Conservation (phyloP, 257 asterid genomes). For the Solanum verrucosum region DNA sequence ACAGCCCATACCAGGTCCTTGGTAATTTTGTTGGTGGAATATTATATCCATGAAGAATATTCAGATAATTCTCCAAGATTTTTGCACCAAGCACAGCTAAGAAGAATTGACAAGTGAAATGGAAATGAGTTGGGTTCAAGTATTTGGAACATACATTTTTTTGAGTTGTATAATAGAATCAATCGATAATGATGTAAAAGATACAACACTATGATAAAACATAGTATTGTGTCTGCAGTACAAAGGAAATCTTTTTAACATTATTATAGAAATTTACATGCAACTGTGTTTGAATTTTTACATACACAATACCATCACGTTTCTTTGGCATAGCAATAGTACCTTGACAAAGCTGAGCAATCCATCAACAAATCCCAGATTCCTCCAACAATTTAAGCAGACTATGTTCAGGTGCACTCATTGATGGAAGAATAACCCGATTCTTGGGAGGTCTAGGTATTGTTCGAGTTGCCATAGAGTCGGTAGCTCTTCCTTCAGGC, state of each 20-base stretch:
- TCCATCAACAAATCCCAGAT: slow-evolving; percentile 18
- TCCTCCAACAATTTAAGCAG: slow-evolving; percentile 32
- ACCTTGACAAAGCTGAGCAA: neutral
- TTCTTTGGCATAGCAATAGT: neutral
- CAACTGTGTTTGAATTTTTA: neutral
- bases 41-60: neutral
- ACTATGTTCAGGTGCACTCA: slow-evolving; percentile 36
- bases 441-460: slow-evolving; percentile 35
- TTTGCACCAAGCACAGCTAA: neutral
- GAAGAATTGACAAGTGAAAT: neutral
- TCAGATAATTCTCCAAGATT: neutral
- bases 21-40: neutral
- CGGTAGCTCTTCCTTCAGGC: slow-evolving; percentile 22
- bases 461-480: slow-evolving; percentile 20
- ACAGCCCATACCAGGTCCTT: neutral
- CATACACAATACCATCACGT: neutral
- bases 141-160: neutral
- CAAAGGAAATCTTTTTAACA: neutral
- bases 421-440: slow-evolving; percentile 37
- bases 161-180: neutral
- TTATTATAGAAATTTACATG: neutral
- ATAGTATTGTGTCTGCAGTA: neutral
- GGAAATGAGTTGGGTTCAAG: neutral
- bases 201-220: neutral
- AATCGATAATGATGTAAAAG: neutral